Base-by-base conservation (phyloP, 768 basidiomycete genomes). In the Termitomyces sp. region DNA sequence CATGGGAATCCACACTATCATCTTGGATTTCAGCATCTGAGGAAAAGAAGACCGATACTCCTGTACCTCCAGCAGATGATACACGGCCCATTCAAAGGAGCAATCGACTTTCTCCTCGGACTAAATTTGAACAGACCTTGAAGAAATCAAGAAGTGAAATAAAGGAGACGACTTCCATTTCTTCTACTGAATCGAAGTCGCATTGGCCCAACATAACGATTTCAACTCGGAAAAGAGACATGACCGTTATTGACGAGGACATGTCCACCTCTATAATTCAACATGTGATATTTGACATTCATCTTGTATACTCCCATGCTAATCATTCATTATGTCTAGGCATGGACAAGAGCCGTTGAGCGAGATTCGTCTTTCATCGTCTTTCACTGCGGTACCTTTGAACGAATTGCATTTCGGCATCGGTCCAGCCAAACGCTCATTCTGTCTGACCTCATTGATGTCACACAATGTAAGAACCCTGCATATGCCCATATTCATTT, bases 391-490 rank as follows among this genome's bases (percentile, higher is more conserved):
- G 50, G 48, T 0, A 32, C 47, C 40, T 51, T 46, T 5, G 50
- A 52, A 18, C n/a, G 55, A 13, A 56, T 56, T 15, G 55, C 36
- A 2, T 56, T 54, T 44, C 56, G 51, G 7, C 56, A 58, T 46
- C 52, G 56, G 1, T 22, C 23, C 2, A 49, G 39, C 18, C 53
- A 50, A 50, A 55, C 50, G 4, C 54, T 58, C 18, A 31, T 54
- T 11, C 25, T 58, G 3, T 54, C 57, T 0, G 48, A 53, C 16
- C 23, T 52, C 1, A 56, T 55, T 5, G 44, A 54, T 22, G 32
- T 41, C 11, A 22, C 45, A 23, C 12, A 39, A 12, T 46, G 52
- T 29, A 20, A 12, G 27, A 29, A 46, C 9, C 52, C 52, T 3
- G 22, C 35, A 12, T 46, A 46, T 29, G 36, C 23, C 5, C 29